Evolutionary conservation across 108 stramenopile genomes (phyloP).

Genomic region (Cylindrotheca closterium): DNA sequence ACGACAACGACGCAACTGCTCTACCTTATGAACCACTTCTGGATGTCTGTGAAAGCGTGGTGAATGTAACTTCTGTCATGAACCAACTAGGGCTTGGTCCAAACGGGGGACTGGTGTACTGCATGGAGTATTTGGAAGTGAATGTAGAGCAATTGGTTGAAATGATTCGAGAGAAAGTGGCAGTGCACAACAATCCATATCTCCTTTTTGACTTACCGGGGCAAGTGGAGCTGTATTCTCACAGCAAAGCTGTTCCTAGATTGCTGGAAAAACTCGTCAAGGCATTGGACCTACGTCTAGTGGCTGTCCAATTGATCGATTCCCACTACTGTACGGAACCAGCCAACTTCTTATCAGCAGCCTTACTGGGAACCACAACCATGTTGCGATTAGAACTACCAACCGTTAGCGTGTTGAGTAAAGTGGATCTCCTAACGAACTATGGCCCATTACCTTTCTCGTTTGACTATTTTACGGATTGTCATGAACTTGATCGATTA

Average conservation of each 20-base stretch:
- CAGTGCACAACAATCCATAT: constrained; percentile 46
- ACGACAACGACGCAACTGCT: constrained; percentile 25
- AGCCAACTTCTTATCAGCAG: constrained; percentile 90
- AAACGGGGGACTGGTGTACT: constrained; percentile 95
- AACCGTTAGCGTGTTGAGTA: constrained; percentile 93
- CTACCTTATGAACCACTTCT: constrained; percentile 73
- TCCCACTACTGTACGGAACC: constrained; percentile 91
- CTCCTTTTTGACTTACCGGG: constrained; percentile 96
- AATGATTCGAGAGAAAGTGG: constrained; percentile 35
- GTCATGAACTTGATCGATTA: constrained; percentile 71
- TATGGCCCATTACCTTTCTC: constrained; percentile 64
- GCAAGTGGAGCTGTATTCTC: constrained; percentile 96
- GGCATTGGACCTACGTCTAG: constrained; percentile 84
- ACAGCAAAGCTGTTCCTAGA: constrained; percentile 67
- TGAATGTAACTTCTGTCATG: constrained; percentile 88
- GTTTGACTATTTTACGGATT: constrained; percentile 81
- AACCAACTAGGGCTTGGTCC: constrained; percentile 89
- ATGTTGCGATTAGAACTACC: constrained; percentile 97
- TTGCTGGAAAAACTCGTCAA: constrained; percentile 64
- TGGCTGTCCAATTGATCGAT: constrained; percentile 95
- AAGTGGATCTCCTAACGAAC: constrained; percentile 82
- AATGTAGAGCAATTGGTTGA: constrained; percentile 61
- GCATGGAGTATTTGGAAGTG: constrained; percentile 93
- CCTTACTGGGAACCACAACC: constrained; percentile 87
- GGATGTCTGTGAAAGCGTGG: constrained; percentile 83